phyloP scores from a whole-genome alignment of 1,139 yeast genomes.

The Suhomyces bribrorum region DNA sequence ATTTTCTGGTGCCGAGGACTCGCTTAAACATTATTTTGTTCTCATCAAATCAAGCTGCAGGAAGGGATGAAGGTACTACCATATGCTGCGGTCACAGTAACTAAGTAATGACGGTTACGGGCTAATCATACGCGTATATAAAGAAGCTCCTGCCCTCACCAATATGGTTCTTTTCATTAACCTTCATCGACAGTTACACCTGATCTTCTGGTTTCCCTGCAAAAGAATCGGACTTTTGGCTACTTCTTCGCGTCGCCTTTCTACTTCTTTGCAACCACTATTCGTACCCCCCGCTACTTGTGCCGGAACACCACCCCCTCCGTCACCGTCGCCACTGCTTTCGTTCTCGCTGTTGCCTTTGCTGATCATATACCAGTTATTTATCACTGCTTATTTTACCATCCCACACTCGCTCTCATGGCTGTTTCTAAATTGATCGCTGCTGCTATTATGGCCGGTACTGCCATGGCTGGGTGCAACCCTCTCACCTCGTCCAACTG shows the following conservation, averaged over 20 bases:
- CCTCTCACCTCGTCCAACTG: conserved; percentile 35
- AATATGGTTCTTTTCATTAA: too few species aligned
- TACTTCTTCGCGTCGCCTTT: not conserved
- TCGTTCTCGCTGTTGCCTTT: too few species aligned
- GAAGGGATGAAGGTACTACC: not conserved
- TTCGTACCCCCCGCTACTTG: not conserved
- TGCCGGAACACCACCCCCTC: not conserved
- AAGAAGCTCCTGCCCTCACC: too few species aligned
- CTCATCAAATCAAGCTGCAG: not conserved
- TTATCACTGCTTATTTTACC: too few species aligned
- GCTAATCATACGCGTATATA: too few species aligned
- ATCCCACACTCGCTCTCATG: too few species aligned
- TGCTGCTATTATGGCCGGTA: not conserved
- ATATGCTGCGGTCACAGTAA: not conserved
- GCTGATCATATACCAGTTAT: too few species aligned
- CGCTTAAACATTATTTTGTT: conserved; percentile 7
- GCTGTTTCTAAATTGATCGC: not conserved
- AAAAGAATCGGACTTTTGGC: too few species aligned
- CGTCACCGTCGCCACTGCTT: conserved; percentile 2
- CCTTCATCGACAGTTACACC: too few species aligned
- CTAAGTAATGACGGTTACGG: too few species aligned
- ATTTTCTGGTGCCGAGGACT: conserved; percentile 1
- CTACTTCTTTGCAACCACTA: not conserved
- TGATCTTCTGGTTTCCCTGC: too few species aligned
- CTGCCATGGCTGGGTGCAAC: conserved; percentile 28